Percentiles rank a stretch among this genome's conserved stretches.
phyloP scores from a whole-genome alignment of 192 early-diverging fungal genomes.

The Coemansia brasiliensis region DNA sequence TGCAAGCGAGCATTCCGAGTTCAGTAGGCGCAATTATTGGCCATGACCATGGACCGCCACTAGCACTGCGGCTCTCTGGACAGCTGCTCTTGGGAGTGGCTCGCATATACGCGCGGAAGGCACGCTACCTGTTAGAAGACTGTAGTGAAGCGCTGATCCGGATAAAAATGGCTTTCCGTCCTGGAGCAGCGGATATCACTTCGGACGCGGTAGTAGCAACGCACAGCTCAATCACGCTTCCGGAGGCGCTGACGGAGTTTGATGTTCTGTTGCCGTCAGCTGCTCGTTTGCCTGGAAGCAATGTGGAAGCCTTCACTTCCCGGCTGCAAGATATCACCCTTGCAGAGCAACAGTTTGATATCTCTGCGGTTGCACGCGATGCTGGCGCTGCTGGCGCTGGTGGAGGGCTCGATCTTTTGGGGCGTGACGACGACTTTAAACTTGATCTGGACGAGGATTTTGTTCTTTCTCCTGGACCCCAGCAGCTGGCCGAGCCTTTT shows the following conservation, averaged over 20 bases:
- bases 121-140: conserved; percentile 94
- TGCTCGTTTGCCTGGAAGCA: conserved; percentile 30
- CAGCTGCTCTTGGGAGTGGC: conserved; percentile 95
- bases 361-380: conserved; percentile 53
- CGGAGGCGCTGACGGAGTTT: conserved; percentile 85
- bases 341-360: conserved; percentile 55
- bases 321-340: conserved; percentile 75
- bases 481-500: conserved; percentile 18
- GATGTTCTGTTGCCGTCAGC: conserved; percentile 86
- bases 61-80: conserved; percentile 92
- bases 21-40: conserved; percentile 86
- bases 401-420: conserved; percentile 55
- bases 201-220: conserved; percentile 69
- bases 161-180: conserved; percentile 82
- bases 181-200: conserved; percentile 83
- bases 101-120: conserved; percentile 94
- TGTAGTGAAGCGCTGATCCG: conserved; percentile 94
- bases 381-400: conserved; percentile 18
- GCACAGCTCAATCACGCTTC: conserved; percentile 83
- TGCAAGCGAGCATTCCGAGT: conserved; percentile 88
- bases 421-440: conserved; percentile 60
- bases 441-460: conserved; percentile 54
- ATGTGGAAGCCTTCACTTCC: conserved; percentile 47
- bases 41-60: conserved; percentile 72
- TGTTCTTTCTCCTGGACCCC: conserved; percentile 39